phyloP scores from a whole-genome alignment of 2,329 filamentous ascomycete species.

The Alternaria incomplexa region DNA sequence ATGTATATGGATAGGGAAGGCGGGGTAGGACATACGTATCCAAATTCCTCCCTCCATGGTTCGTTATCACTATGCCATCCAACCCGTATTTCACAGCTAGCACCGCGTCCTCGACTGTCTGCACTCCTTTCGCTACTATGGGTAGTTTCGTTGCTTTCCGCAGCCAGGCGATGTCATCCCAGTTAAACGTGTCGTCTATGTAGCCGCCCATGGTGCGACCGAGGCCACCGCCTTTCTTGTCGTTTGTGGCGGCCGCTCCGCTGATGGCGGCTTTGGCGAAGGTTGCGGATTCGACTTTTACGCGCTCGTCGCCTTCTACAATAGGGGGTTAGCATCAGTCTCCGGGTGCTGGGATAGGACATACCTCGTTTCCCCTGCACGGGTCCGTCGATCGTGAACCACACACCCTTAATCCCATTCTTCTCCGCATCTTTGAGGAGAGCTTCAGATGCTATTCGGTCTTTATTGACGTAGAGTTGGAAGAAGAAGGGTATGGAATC shows the following conservation, averaged over 20 bases:
- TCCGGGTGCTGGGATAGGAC: background rate
- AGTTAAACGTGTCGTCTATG: slow-evolving; percentile 41
- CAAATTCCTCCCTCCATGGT: background rate
- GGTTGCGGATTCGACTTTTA: slow-evolving; percentile 35
- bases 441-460: slow-evolving; percentile 16
- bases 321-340: background rate
- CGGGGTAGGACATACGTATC: background rate
- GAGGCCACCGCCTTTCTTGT: slow-evolving; percentile 62
- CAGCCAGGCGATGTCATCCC: slow-evolving; percentile 51
- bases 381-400: slow-evolving; percentile 32
- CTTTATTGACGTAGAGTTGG: slow-evolving; percentile 36
- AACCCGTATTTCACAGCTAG: slow-evolving; percentile 12
- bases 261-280: slow-evolving; percentile 50
- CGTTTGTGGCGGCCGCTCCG: slow-evolving; percentile 57
- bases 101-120: background rate
- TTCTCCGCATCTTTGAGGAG: slow-evolving; percentile 23
- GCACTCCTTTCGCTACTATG: slow-evolving; percentile 22
- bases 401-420: slow-evolving; percentile 22
- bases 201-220: slow-evolving; percentile 64
- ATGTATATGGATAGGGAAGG: background rate
- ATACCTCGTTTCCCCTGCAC: slow-evolving; percentile 27
- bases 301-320: slow-evolving; percentile 28
- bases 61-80: background rate
- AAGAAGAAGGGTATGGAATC: slow-evolving; percentile 26
- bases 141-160: slow-evolving; percentile 38